Conservation (phyloP, 768 basidiomycete genomes). For the Calocybe indica region DNA sequence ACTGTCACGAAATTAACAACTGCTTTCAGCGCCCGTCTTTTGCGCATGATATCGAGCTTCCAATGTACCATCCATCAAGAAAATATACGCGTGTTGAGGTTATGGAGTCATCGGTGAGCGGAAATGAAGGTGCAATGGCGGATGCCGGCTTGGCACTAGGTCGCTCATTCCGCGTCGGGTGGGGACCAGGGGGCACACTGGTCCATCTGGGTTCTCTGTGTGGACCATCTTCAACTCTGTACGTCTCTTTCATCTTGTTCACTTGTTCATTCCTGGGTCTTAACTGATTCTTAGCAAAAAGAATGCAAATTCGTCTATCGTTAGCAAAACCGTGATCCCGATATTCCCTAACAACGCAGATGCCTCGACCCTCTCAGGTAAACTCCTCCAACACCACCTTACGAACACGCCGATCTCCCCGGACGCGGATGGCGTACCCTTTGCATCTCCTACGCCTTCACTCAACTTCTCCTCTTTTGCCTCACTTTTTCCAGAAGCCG, state of each 20-base stretch:
- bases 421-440: slow-evolving; percentile 67
- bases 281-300: slow-evolving; percentile 29
- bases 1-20: slow-evolving; percentile 1
- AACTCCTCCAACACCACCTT: slow-evolving; percentile 74
- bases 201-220: slow-evolving; percentile 76
- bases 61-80: slow-evolving; percentile 64
- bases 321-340: slow-evolving; percentile 46
- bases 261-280: background rate
- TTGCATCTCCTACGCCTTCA: slow-evolving; percentile 52
- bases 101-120: slow-evolving; percentile 58
- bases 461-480: slow-evolving; percentile 79
- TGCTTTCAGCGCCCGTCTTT: slow-evolving; percentile 66
- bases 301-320: slow-evolving; percentile 57
- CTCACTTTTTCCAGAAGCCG: slow-evolving; percentile 62
- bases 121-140: slow-evolving; percentile 56
- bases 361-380: slow-evolving; percentile 38
- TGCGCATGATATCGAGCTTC: slow-evolving; percentile 63
- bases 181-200: slow-evolving; percentile 78
- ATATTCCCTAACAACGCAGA: slow-evolving; percentile 27
- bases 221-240: slow-evolving; percentile 48
- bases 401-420: slow-evolving; percentile 62
- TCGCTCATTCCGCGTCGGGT: slow-evolving; percentile 83
- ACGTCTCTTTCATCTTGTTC: slow-evolving; percentile 19
- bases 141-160: slow-evolving; percentile 87
- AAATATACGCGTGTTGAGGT: slow-evolving; percentile 76